These are phyloP conservation scores for Pestalotiopsis sp. DNA, from an alignment of 2,329 filamentous ascomycete species.

Conservation along the genomic window DNA sequence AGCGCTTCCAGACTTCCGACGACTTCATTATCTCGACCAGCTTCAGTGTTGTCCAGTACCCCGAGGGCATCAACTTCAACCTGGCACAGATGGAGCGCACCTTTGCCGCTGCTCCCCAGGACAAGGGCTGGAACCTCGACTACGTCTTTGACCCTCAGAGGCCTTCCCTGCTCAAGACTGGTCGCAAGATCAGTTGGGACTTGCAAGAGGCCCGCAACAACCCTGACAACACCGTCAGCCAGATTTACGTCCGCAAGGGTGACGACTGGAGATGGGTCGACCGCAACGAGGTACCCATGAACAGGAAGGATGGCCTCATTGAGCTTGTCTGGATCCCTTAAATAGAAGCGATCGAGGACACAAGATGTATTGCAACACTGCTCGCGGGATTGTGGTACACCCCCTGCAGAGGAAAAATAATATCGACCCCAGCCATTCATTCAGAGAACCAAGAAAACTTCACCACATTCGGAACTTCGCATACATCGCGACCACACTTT, in stretches of 20 bases:
- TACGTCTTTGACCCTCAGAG: constrained; percentile 52
- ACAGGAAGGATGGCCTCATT: constrained; percentile 52
- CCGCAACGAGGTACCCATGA: constrained; percentile 47
- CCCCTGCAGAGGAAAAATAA: not conserved
- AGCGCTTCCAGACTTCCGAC: constrained; percentile 56
- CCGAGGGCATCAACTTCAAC: constrained; percentile 49
- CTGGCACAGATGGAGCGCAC: constrained; percentile 53
- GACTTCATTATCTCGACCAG: constrained; percentile 59
- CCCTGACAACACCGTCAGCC: constrained; percentile 49
- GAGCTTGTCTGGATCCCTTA: constrained; percentile 57
- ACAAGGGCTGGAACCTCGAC: constrained; percentile 51
- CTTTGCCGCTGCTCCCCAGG: constrained; percentile 47
- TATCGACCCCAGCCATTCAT: constrained; percentile 1
- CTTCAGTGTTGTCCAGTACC: constrained; percentile 60
- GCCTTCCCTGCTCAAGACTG: constrained; percentile 46
- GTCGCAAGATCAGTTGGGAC: constrained; percentile 55
- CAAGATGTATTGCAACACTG: not conserved
- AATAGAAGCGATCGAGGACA: constrained; percentile 13
- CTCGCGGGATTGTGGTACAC: not conserved
- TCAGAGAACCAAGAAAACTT: not conserved
- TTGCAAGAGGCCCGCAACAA: constrained; percentile 49
- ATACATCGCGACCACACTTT: not conserved
- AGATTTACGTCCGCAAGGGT: constrained; percentile 53
- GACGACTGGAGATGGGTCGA: constrained; percentile 55
- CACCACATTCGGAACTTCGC: not conserved